phyloP scores from a whole-genome alignment of 1,139 yeast species.

The Candida labiduridarum region DNA sequence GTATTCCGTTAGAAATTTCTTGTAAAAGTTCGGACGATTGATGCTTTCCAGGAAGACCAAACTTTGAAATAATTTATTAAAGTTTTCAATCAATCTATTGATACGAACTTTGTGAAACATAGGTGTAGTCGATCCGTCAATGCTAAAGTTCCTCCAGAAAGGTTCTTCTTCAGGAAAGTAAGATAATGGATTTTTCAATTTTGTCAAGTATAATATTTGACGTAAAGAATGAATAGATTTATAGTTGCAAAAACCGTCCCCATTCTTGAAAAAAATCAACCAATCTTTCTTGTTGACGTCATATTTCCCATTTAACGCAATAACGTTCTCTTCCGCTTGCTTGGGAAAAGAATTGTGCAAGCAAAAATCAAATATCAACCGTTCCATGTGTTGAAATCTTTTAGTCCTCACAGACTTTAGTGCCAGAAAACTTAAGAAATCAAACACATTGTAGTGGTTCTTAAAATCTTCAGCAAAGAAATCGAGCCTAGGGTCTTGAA shows the following conservation, averaged over 20 bases:
- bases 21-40: conserved; percentile 17
- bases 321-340: conserved; percentile 16
- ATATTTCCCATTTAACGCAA: conserved; percentile 40
- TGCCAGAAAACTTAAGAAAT: conserved; percentile 40
- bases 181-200: conserved; percentile 37
- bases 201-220: conserved; percentile 33
- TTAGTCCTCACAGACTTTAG: conserved; percentile 33
- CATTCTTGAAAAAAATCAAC: conserved; percentile 30
- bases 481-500: conserved; percentile 48
- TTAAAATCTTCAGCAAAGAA: conserved; percentile 45
- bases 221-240: conserved; percentile 42
- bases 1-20: conserved; percentile 10
- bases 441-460: conserved; percentile 47
- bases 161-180: conserved; percentile 41
- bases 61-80: conserved; percentile 50
- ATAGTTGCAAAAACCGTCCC: conserved; percentile 20
- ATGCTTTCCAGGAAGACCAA: conserved; percentile 30
- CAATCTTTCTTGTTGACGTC: conserved; percentile 37
- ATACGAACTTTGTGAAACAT: conserved; percentile 39
- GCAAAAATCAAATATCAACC: conserved; percentile 43
- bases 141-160: conserved; percentile 41
- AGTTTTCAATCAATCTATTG: conserved; percentile 49
- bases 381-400: conserved; percentile 40
- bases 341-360: conserved; percentile 29
- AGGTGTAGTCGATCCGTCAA: conserved; percentile 30